Conservation (phyloP, 768 basidiomycete genomes). For the Amanita subjunquillea region DNA sequence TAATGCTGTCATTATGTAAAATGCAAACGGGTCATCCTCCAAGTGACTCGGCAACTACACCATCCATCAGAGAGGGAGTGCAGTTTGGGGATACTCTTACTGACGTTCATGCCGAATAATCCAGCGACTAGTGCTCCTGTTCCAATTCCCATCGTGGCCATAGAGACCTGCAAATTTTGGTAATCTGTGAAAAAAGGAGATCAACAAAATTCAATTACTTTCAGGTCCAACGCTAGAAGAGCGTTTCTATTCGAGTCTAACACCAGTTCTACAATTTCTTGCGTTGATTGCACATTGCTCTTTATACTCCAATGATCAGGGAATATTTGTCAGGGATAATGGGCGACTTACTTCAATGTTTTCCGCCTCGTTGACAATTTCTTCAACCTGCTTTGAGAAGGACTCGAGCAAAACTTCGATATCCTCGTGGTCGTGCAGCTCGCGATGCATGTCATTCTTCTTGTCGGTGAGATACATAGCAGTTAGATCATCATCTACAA, state of each 20-base stretch:
- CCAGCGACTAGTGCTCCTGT: slow-evolving; percentile 85
- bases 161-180: slow-evolving; percentile 56
- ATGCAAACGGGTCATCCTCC: slow-evolving; percentile 67
- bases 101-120: slow-evolving; percentile 93
- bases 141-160: slow-evolving; percentile 88
- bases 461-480: slow-evolving; percentile 95
- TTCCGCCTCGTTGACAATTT: slow-evolving; percentile 90
- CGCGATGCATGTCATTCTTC: slow-evolving; percentile 49
- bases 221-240: slow-evolving; percentile 82
- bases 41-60: slow-evolving; percentile 62
- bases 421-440: slow-evolving; percentile 79
- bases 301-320: slow-evolving; percentile 19
- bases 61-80: slow-evolving; percentile 2
- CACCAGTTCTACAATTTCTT: slow-evolving; percentile 96
- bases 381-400: slow-evolving; percentile 93
- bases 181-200: background rate
- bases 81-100: slow-evolving; percentile 17
- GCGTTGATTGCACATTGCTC: slow-evolving; percentile 93
- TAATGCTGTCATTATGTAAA: slow-evolving; percentile 50
- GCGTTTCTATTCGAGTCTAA: slow-evolving; percentile 94
- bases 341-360: slow-evolving; percentile 56
- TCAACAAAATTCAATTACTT: slow-evolving; percentile 32
- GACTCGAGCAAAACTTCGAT: slow-evolving; percentile 89
- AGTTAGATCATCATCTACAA: slow-evolving; percentile 83
- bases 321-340: background rate